These are phyloP conservation scores for Myriangium duriaei DNA, from an alignment of 2,329 filamentous ascomycete species.

Conservation along the genomic window DNA sequence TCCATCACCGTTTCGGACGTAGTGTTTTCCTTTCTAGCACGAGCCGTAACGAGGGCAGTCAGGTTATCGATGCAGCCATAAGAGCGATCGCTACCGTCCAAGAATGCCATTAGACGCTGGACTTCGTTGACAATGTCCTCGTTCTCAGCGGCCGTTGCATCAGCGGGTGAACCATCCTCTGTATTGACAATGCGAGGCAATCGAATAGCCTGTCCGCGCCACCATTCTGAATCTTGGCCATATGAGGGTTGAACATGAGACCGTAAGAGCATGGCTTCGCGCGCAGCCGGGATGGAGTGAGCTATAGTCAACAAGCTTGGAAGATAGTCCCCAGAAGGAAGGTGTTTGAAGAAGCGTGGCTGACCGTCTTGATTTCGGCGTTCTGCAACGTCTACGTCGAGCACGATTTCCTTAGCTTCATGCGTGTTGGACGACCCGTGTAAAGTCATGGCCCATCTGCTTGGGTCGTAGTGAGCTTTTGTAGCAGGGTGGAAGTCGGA, in stretches of 20 bases:
- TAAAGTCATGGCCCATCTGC: conserved; percentile 39
- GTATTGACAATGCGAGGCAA: conserved; percentile 38
- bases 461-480: conserved; percentile 40
- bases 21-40: not conserved
- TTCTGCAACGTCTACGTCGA: conserved; percentile 34
- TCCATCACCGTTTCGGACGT: conserved; percentile 1
- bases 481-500: conserved; percentile 42
- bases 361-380: conserved; percentile 36
- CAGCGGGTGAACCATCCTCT: conserved; percentile 16
- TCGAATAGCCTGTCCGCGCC: conserved; percentile 44
- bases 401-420: conserved; percentile 36
- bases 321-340: conserved; percentile 41
- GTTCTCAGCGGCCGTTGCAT: conserved; percentile 22
- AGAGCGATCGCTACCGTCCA: conserved; percentile 44
- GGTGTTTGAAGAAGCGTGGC: conserved; percentile 46
- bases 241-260: conserved; percentile 37
- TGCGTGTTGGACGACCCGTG: conserved; percentile 31
- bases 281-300: conserved; percentile 46
- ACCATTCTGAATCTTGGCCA: conserved; percentile 47
- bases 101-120: conserved; percentile 49
- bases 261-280: conserved; percentile 44
- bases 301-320: conserved; percentile 48
- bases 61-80: conserved; percentile 46
- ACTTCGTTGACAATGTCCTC: conserved; percentile 43
- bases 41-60: conserved; percentile 25